These are phyloP conservation scores for Dendrobium catenatum DNA, from an alignment of 106 monocot species.

Conservation along the genomic window DNA sequence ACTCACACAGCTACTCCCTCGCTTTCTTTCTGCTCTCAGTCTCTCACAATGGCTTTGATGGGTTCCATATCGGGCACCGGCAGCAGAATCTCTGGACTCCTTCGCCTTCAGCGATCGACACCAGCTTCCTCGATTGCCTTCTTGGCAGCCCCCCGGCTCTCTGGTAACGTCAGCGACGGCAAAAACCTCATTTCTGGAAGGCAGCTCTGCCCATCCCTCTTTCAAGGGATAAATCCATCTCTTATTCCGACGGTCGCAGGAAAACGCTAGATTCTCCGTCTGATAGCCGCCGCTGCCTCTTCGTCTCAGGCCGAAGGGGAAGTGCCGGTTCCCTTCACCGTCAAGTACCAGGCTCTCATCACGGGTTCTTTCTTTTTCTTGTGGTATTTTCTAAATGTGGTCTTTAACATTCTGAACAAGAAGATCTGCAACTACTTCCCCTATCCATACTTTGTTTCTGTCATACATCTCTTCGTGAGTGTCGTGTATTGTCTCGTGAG, in stretches of 20 bases:
- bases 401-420: slow-evolving; percentile 99
- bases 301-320: slow-evolving; percentile 63
- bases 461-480: slow-evolving; percentile 73
- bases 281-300: slow-evolving; percentile 27
- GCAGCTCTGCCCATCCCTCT: slow-evolving; percentile 46
- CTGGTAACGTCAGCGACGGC: slow-evolving; percentile 27
- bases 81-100: slow-evolving; percentile 31
- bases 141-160: not conserved
- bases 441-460: slow-evolving; percentile 96
- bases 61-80: slow-evolving; percentile 34
- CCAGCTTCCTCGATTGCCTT: not conserved
- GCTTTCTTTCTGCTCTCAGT: too few species aligned
- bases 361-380: slow-evolving; percentile 99
- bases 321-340: slow-evolving; percentile 41
- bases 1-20: not conserved
- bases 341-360: slow-evolving; percentile 71
- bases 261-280: slow-evolving; percentile 8
- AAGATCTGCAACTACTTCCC: slow-evolving; percentile 99
- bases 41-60: slow-evolving; percentile 21
- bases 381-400: slow-evolving; percentile 99
- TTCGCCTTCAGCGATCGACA: slow-evolving; percentile 35
- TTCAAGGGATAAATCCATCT: slow-evolving; percentile 15
- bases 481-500: slow-evolving; percentile 81
- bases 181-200: slow-evolving; percentile 46
- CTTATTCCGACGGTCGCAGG: not conserved